Conservation (phyloP, 129 eudicot genomes). For the Pittosporum tobira region DNA sequence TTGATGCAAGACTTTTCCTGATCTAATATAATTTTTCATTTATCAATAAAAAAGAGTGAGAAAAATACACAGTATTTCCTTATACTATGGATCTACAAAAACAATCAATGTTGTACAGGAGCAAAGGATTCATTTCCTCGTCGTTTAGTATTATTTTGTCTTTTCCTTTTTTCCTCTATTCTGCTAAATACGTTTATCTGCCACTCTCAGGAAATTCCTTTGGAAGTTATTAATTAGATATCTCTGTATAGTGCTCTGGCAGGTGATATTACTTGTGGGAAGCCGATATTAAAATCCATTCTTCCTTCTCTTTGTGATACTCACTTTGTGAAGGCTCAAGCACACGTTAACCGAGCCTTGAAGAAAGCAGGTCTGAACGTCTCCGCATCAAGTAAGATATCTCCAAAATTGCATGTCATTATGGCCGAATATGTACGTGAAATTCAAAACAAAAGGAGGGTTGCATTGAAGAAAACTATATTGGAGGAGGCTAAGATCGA, state of each 20-base stretch:
- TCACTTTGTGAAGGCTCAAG: slow-evolving; percentile 41
- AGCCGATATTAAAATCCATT: slow-evolving; percentile 38
- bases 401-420: slow-evolving; percentile 45
- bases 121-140: too few relatives aligned
- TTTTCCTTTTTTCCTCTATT: neutral
- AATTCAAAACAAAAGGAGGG: slow-evolving; percentile 41
- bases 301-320: slow-evolving; percentile 41
- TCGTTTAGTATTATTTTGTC: too few relatives aligned
- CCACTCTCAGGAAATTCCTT: neutral
- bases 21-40: too few relatives aligned
- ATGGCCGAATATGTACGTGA: slow-evolving; percentile 46
- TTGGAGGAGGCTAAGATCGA: slow-evolving; percentile 30
- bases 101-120: too few relatives aligned
- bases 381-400: slow-evolving; percentile 25
- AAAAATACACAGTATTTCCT: too few relatives aligned
- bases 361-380: slow-evolving; percentile 40
- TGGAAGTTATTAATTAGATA: neutral
- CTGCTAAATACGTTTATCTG: neutral
- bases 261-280: slow-evolving; percentile 44
- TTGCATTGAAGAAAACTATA: slow-evolving; percentile 19
- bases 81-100: too few relatives aligned
- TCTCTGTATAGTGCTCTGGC: slow-evolving; percentile 28
- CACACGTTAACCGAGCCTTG: slow-evolving; percentile 41
- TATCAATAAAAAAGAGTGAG: too few relatives aligned
- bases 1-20: too few relatives aligned